Evolutionary conservation across 495 filamentous ascomycete genomes (phyloP), one percentile per base, ranked within the genome.

Genomic region (Daldinia vernicosa): DNA sequence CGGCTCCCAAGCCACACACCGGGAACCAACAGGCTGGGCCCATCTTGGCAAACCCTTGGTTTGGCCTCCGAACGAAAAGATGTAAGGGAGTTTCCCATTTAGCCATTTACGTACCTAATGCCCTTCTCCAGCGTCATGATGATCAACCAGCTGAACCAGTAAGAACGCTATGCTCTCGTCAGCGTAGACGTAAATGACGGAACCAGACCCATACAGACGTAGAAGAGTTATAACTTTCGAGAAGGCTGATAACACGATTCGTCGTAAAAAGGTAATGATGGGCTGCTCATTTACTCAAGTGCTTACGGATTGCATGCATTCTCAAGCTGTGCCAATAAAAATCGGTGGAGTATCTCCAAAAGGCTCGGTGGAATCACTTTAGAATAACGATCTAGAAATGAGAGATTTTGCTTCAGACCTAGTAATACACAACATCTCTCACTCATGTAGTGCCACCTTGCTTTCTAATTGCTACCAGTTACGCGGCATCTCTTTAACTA

Each of bases 131-230:
- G 58, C 61, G 60, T 53, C 54, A 69, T 63, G 14, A 56, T 55
- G 64, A 72, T 72, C 70, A 55, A 47, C 70, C 33, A 68, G 70
- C 70, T 68, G 70, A 68, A 53, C 60, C n/a, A 60, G 24, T 27
- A 35, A 11, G 14, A 39, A 56, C 52, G 59, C 58, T 33, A 64
- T 60, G 54, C 47, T 72, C 17, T 12, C 65, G 60, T 40, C 19
- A 72, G 64, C 64, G 56, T 52, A 28, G 19, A 47, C 19, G 52
- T 57, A 15, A 32, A 22, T 43, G 17, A 56, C 24, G 39, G 30
- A 22, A 24, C 67, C 32, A 51, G 57, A 51, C 37, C 37, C 33
- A 60, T 30, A 40, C 59, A 43, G 12, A 35, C 12, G 33, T 35
- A 26, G 26, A 19, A 19, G 7, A 26, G 19, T 57, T 19, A 6